Percentiles rank a stretch among this genome's conserved stretches.
Conservation (phyloP, 2,329 filamentous ascomycete genomes). For the Sarocladium kiliense region DNA sequence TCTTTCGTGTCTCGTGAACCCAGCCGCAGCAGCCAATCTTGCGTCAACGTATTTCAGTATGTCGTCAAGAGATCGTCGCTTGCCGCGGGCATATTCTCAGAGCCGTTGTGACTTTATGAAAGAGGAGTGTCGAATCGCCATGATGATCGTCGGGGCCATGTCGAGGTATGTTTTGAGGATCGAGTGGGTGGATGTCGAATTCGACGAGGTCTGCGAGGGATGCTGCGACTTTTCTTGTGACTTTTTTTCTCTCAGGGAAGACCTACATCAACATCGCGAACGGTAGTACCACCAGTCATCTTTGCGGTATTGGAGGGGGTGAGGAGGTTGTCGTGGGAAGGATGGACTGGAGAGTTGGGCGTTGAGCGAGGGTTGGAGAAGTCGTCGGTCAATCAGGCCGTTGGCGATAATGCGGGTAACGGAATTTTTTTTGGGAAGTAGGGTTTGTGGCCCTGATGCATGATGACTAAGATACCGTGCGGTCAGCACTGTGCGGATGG, state of each 20-base stretch:
- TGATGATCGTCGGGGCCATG: not conserved
- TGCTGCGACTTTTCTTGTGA: conserved; percentile 14
- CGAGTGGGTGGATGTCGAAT: conserved; percentile 7
- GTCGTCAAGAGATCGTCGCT: conserved; percentile 1
- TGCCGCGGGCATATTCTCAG: not conserved
- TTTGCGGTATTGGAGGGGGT: conserved; percentile 50
- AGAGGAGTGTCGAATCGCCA: not conserved
- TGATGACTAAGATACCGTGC: conserved; percentile 19
- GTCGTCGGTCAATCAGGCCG: conserved; percentile 10
- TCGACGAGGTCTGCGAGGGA: conserved; percentile 17
- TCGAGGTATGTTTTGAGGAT: not conserved
- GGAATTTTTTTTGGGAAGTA: conserved; percentile 19
- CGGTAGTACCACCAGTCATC: conserved; percentile 74
- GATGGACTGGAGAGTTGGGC: conserved; percentile 24
- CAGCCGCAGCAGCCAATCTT: conserved; percentile 2
- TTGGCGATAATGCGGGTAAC: conserved; percentile 8
- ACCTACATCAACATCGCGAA: conserved; percentile 83
- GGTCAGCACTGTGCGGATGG: conserved; percentile 2
- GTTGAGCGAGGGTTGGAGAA: conserved; percentile 17
- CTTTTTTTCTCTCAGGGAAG: conserved; percentile 21
- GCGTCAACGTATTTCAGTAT: conserved; percentile 10
- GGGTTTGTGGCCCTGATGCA: conserved; percentile 24
- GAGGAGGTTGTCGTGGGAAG: conserved; percentile 14
- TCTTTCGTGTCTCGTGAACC: conserved; percentile 16
- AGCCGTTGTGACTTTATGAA: not conserved